Percentiles rank a stretch among this genome's conserved stretches.
Evolutionary conservation across 306 rosid genomes (phyloP).

Genomic region (Vigna trinervia): DNA sequence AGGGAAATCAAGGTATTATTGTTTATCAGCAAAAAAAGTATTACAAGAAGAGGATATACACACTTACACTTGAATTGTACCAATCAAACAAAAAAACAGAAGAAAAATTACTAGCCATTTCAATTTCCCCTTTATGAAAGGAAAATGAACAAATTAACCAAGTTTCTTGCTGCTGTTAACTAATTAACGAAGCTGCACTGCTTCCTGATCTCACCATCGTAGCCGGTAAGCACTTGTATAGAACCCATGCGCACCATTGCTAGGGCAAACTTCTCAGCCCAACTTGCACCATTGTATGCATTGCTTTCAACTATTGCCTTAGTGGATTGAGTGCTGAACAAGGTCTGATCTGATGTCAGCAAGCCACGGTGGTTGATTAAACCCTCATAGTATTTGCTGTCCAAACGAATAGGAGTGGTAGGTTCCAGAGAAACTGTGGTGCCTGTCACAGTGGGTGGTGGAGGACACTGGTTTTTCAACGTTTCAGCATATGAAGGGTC

Average conservation of each 20-base stretch:
- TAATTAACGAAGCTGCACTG: conserved; percentile 40
- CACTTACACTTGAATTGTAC: conserved; percentile 8
- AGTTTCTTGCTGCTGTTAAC: too few relatives aligned
- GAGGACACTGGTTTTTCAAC: conserved; percentile 16
- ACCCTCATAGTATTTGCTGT: conserved; percentile 36
- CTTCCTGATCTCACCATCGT: conserved; percentile 48
- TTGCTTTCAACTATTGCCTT: conserved; percentile 26
- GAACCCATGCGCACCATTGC: conserved; percentile 51
- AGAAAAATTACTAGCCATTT: not conserved
- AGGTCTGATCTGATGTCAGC: conserved; percentile 40
- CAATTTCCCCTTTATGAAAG: not conserved
- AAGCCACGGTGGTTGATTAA: conserved; percentile 39
- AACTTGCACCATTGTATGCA: conserved; percentile 40
- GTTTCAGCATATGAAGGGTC: conserved; percentile 38
- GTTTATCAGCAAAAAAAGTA: not conserved
- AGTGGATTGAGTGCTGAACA: conserved; percentile 29
- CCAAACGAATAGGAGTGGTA: conserved; percentile 39
- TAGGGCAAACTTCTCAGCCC: conserved; percentile 38
- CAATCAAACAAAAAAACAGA: not conserved
- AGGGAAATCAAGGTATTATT: too few relatives aligned
- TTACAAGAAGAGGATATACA: not conserved
- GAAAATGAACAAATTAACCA: not conserved
- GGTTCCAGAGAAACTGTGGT: conserved; percentile 38
- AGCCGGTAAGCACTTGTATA: conserved; percentile 40
- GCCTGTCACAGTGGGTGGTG: not conserved